Conservation (phyloP, 805 yeast genomes). For the Yamadazyma olivae region DNA sequence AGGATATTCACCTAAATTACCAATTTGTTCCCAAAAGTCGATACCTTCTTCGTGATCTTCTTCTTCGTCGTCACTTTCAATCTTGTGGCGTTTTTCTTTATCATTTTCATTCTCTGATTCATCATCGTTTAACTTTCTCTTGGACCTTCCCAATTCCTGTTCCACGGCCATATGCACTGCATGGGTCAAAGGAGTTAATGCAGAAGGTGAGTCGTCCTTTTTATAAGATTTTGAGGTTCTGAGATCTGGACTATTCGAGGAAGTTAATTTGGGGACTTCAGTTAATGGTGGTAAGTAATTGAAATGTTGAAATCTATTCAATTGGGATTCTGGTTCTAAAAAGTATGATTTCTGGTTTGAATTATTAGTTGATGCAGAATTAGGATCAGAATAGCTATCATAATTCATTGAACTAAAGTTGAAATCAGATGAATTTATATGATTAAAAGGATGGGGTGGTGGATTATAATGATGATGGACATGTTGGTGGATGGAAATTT, state of each 20-base stretch:
- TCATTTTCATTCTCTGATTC: constrained; percentile 8
- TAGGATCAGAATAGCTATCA: background rate
- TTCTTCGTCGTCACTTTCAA: constrained; percentile 3
- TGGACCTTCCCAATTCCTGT: constrained; percentile 18
- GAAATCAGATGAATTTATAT: constrained; percentile 5
- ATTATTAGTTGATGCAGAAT: background rate
- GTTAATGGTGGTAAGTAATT: constrained; percentile 70
- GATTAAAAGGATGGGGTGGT: constrained; percentile 19
- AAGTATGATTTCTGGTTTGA: constrained; percentile 12
- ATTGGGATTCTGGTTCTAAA: constrained; percentile 50
- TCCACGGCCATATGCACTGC: constrained; percentile 40
- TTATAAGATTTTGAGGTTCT: constrained; percentile 18
- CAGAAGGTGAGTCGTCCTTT: constrained; percentile 8
- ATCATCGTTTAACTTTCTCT: constrained; percentile 6
- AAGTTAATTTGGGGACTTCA: constrained; percentile 66
- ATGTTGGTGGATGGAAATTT: constrained; percentile 79
- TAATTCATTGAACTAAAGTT: background rate
- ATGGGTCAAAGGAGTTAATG: constrained; percentile 37
- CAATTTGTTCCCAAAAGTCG: constrained; percentile 72
- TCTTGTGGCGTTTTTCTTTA: constrained; percentile 2
- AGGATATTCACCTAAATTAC: constrained; percentile 43
- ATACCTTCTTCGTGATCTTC: constrained; percentile 54
- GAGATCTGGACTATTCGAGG: constrained; percentile 37
- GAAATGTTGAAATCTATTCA: constrained; percentile 65
- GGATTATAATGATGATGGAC: constrained; percentile 74